phyloP scores from a whole-genome alignment of 2,329 filamentous ascomycete genomes.

The Geosmithia putterillii region DNA sequence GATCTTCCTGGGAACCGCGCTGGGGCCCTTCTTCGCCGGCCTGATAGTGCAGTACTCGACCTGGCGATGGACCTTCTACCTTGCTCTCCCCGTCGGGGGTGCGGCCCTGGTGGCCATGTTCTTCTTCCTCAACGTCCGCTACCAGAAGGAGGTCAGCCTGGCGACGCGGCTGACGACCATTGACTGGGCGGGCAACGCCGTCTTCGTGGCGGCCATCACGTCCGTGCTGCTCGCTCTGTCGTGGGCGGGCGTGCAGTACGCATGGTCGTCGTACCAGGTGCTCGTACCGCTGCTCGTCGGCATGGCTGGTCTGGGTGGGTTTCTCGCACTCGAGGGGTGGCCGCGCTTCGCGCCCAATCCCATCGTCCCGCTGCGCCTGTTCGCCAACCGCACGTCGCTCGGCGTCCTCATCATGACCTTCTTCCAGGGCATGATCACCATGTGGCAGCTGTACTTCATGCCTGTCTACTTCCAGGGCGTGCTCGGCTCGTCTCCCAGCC shows the following conservation, averaged over 20 bases:
- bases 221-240: slow-evolving; percentile 7
- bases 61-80: slow-evolving; percentile 18
- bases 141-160: slow-evolving; percentile 4
- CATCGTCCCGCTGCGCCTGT: slow-evolving; percentile 10
- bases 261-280: slow-evolving; percentile 2
- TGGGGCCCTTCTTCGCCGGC: slow-evolving; percentile 16
- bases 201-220: slow-evolving; percentile 21
- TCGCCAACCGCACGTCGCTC: slow-evolving; percentile 8
- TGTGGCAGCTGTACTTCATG: slow-evolving; percentile 26
- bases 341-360: slow-evolving; percentile 10
- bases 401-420: slow-evolving; percentile 12
- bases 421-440: slow-evolving; percentile 11
- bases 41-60: slow-evolving; percentile 3
- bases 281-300: slow-evolving; percentile 23
- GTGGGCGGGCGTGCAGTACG: slow-evolving; percentile 5
- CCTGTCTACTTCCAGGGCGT: slow-evolving; percentile 35
- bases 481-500: slow-evolving; percentile 14
- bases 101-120: slow-evolving; percentile 7
- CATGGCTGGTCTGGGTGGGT: slow-evolving; percentile 16
- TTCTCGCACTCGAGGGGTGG: slow-evolving; percentile 12
- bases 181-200: slow-evolving; percentile 25
- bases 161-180: slow-evolving; percentile 9
- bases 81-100: slow-evolving; percentile 19
- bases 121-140: slow-evolving; percentile 9
- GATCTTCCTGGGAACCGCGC: slow-evolving; percentile 14